A percentile compares a stretch with the other conserved stretches of the same genome.
Conservation (phyloP, 164 flowering plant species). For the Stephania yunnanensis region DNA sequence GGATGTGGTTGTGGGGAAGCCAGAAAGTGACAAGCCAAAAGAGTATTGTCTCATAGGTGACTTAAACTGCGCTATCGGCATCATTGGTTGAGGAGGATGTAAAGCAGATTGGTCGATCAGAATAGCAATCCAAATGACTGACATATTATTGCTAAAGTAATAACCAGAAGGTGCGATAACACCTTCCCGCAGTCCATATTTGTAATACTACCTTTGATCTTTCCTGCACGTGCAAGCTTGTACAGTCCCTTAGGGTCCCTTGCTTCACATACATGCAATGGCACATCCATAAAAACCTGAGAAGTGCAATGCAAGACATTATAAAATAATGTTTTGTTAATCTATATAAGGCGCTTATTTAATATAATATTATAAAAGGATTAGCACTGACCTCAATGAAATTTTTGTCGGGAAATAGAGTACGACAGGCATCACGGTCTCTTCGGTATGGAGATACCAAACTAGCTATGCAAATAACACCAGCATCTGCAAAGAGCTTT, state of each 20-base stretch:
- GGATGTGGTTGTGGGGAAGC: not conserved
- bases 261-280: conserved; percentile 74
- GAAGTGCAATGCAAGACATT: conserved; percentile 4
- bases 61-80: not conserved
- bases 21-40: not conserved
- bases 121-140: not conserved
- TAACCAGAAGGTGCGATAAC: not conserved
- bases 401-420: conserved; percentile 60
- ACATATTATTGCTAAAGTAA: not conserved
- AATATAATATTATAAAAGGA: conserved; percentile 1
- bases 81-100: not conserved
- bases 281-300: conserved; percentile 84
- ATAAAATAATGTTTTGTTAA: not conserved
- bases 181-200: not conserved
- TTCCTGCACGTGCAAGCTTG: conserved; percentile 95
- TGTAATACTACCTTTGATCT: conserved; percentile 68
- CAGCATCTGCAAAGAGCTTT: conserved; percentile 96
- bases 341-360: not conserved
- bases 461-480: conserved; percentile 93
- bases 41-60: not conserved
- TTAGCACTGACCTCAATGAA: conserved; percentile 72
- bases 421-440: conserved; percentile 87
- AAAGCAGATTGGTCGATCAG: not conserved
- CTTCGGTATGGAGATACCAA: conserved; percentile 88
- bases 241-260: conserved; percentile 98